A percentile compares a stretch with the other conserved stretches of the same genome.
phyloP scores from a whole-genome alignment of 2,329 filamentous ascomycete species.

The Rugonectria rugulosa region DNA sequence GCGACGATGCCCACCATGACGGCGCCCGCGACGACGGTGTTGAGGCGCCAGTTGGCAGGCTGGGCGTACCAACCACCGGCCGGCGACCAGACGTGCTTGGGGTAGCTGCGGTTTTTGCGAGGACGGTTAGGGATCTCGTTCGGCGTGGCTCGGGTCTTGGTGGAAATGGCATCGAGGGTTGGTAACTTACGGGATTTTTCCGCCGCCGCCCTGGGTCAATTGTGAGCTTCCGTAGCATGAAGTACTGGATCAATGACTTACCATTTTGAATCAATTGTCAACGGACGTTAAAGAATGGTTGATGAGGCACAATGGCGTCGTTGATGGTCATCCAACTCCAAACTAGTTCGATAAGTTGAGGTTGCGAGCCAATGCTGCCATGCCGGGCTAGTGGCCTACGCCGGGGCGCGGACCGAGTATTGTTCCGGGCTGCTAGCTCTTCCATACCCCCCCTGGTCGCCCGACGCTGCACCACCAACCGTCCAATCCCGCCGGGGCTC shows the following conservation, averaged over 20 bases:
- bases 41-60: slow-evolving; percentile 92
- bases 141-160: slow-evolving; percentile 25
- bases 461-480: neutral
- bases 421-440: slow-evolving; percentile 30
- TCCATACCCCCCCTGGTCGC: neutral
- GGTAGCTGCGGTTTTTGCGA: slow-evolving; percentile 68
- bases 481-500: slow-evolving; percentile 35
- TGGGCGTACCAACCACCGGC: slow-evolving; percentile 97
- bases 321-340: slow-evolving; percentile 25
- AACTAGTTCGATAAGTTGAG: slow-evolving; percentile 13
- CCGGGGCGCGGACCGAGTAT: slow-evolving; percentile 32
- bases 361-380: slow-evolving; percentile 12
- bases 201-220: slow-evolving; percentile 74
- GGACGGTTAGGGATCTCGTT: slow-evolving; percentile 13
- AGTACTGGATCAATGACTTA: slow-evolving; percentile 42
- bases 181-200: slow-evolving; percentile 64
- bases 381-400: neutral
- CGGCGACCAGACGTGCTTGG: slow-evolving; percentile 99
- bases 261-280: slow-evolving; percentile 62
- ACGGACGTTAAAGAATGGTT: slow-evolving; percentile 42
- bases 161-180: slow-evolving; percentile 14
- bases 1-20: slow-evolving; percentile 74
- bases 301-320: slow-evolving; percentile 42
- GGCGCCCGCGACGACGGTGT: slow-evolving; percentile 79
- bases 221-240: slow-evolving; percentile 49